Evolutionary conservation across 2,329 filamentous ascomycete species (phyloP), one percentile per base, ranked within the genome.

Genomic region (Fusarium sp.): DNA sequence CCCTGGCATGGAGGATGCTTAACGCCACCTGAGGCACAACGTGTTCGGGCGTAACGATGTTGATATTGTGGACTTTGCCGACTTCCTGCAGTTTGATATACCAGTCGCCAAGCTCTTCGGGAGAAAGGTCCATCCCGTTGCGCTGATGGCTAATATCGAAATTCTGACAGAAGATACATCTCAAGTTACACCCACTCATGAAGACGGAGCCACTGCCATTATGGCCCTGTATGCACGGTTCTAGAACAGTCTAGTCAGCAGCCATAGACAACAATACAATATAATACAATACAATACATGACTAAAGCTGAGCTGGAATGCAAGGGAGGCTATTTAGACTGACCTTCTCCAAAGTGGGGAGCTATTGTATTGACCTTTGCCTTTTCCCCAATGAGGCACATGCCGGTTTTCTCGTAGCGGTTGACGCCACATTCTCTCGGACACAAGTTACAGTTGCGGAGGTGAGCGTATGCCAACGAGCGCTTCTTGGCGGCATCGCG

Each of bases 11-110:
- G 24, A 96, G 79, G 67, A 95, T 91, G 12, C 88, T 89, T 29
- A 95, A 79, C 1, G 86, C 91, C 9, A 95, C 90, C 73, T 95
- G 92, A 0, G 92, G 91, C 5, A 93, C 91, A 15, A 96, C 90
- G 74, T 96, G 92, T 73, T 96, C 92, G 0, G 92, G 91, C 0
- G 91, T 96, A 55, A 96, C 85, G 22, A 94, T 85, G 74, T 96
- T 95, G 81, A 96, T 93, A 73, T 95, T 95, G 78, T 96, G 91
- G n/a, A 92, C 90, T 8, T 83, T 79, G n/a, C 91, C 92, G 3
- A 91, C 83, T 26, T 91, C 82, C 73, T 95, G 91, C 39, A 96
- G 79, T 77, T 95, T 95, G 54, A 95, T 70, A 75, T 90, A 93
- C 92, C 92, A 95, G 49, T 90, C 88, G 6, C 84, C 92, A 5